Evolutionary conservation across 805 yeast genomes (phyloP).

Genomic region (Teunomyces pallodes): DNA sequence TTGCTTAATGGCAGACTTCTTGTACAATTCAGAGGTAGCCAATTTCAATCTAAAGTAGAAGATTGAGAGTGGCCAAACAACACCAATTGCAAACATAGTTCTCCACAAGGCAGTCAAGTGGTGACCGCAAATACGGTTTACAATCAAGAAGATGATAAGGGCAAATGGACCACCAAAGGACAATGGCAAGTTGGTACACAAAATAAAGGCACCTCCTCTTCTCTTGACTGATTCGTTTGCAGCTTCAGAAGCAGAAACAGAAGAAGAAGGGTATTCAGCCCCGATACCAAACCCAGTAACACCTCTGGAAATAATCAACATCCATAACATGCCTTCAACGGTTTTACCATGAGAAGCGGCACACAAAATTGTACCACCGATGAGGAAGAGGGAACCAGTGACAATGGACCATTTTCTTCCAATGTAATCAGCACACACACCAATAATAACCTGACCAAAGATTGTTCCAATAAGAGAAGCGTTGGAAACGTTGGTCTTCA

Average conservation of each 20-base stretch:
- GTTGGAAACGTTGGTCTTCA: constrained; percentile 67
- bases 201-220: constrained; percentile 63
- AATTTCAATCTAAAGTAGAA: constrained; percentile 70
- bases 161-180: constrained; percentile 82
- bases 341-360: constrained; percentile 67
- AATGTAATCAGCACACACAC: constrained; percentile 60
- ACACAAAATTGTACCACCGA: constrained; percentile 63
- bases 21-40: constrained; percentile 64
- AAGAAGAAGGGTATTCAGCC: constrained; percentile 71
- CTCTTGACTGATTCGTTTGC: constrained; percentile 63
- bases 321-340: constrained; percentile 69
- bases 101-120: constrained; percentile 59
- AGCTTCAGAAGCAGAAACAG: constrained; percentile 69
- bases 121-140: constrained; percentile 50
- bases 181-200: constrained; percentile 72
- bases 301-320: constrained; percentile 72
- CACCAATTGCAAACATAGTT: constrained; percentile 62
- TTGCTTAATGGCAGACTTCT: constrained; percentile 59
- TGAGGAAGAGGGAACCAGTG: constrained; percentile 57
- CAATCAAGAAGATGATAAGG: constrained; percentile 62
- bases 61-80: constrained; percentile 67
- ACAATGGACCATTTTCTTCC: constrained; percentile 74
- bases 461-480: constrained; percentile 68
- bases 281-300: constrained; percentile 78
- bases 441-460: constrained; percentile 66